Evolutionary conservation across 2,329 filamentous ascomycete species (phyloP).

Genomic region (Cadophora gregata): DNA sequence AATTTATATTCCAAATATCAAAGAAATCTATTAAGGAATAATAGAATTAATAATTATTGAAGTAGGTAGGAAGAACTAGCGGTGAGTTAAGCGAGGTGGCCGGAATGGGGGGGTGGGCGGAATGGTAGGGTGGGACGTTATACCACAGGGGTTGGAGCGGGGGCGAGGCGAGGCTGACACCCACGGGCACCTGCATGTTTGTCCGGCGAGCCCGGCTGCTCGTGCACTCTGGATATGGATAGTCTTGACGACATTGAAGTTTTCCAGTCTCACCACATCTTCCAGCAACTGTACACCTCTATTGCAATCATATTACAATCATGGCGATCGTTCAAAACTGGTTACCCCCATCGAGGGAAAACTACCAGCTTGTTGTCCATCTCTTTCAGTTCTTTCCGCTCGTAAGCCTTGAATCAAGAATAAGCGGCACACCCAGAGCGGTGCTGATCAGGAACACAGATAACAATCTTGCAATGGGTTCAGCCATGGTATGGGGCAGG

Average conservation of each 20-base stretch:
- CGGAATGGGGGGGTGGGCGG: no score
- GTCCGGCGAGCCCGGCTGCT: not conserved
- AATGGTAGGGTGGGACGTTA: no score
- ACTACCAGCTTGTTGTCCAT: conserved; percentile 60
- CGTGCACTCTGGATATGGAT: not conserved
- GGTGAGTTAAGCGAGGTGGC: no score
- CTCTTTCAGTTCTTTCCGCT: conserved; percentile 56
- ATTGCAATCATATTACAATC: conserved; percentile 12
- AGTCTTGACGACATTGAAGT: conserved; percentile 28
- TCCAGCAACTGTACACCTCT: not conserved
- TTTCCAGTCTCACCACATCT: not conserved
- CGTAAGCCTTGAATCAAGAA: conserved; percentile 46
- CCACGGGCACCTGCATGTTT: no score
- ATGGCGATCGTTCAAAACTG: conserved; percentile 43
- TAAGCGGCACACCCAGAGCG: not conserved
- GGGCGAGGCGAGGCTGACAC: conserved; percentile 21
- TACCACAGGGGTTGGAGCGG: not conserved
- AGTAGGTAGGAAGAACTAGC: no score
- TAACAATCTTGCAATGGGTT: conserved; percentile 74
- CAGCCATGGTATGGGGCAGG: conserved; percentile 87
- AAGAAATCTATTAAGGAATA: no score
- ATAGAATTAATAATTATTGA: no score
- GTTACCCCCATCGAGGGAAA: conserved; percentile 62
- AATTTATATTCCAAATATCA: no score
- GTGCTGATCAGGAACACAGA: conserved; percentile 51